Conservation (phyloP, 192 early-diverging fungal species). For the Backusella tarrabulga region DNA sequence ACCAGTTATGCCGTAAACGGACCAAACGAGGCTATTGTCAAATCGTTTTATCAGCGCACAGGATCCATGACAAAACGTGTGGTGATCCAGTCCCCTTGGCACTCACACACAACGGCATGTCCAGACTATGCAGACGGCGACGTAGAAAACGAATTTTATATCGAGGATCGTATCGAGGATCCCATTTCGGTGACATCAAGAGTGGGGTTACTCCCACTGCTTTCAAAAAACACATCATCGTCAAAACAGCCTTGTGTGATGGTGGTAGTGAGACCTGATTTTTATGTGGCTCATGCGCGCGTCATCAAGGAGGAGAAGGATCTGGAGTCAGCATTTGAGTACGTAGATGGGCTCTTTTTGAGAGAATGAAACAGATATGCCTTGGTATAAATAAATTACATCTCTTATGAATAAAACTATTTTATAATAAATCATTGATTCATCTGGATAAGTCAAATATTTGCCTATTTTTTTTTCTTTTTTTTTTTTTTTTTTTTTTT, state of each 20-base stretch:
- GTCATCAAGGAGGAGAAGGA: neutral
- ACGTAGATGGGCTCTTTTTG: neutral
- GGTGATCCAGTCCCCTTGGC: neutral
- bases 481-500: too few species aligned
- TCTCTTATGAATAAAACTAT: too few species aligned
- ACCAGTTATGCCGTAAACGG: neutral
- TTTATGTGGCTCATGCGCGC: slow-evolving; percentile 16
- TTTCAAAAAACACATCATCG: neutral
- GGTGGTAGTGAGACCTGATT: slow-evolving; percentile 29
- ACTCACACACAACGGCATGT: neutral
- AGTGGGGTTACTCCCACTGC: neutral
- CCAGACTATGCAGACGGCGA: neutral
- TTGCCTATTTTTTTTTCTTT: too few species aligned
- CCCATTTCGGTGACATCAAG: neutral
- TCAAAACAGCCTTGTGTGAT: neutral
- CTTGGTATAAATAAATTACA: too few species aligned
- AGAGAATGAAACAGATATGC: neutral
- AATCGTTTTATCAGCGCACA: neutral
- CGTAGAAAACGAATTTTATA: neutral
- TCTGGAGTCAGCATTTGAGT: neutral
- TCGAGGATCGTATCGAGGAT: neutral
- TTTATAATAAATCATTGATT: too few species aligned
- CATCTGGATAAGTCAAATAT: too few species aligned
- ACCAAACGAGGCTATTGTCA: neutral
- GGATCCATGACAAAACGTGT: neutral